Evolutionary conservation across 176 grass and related monocot genomes (phyloP).

Genomic region (Raddia guianensis): DNA sequence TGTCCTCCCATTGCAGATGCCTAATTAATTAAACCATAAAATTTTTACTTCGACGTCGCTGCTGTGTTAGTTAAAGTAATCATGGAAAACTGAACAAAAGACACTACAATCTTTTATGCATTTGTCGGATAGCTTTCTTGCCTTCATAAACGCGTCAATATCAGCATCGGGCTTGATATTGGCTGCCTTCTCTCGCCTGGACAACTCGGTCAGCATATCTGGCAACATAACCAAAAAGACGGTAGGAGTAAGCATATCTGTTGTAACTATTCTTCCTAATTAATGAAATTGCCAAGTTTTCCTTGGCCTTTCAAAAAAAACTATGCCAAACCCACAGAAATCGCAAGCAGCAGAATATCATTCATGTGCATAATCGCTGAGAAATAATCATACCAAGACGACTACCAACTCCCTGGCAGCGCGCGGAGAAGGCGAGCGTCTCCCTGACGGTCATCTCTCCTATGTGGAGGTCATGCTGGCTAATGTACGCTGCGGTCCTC

Average conservation of each 20-base stretch:
- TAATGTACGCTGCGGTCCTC: constrained; percentile 93
- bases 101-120: constrained; percentile 3
- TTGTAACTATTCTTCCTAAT: too few relatives aligned
- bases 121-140: not conserved
- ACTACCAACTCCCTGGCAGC: constrained; percentile 89
- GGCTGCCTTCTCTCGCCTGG: constrained; percentile 85
- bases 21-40: constrained; percentile 48
- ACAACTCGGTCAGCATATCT: constrained; percentile 85
- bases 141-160: constrained; percentile 97
- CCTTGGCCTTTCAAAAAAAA: too few relatives aligned
- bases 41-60: not conserved
- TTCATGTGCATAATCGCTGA: not conserved
- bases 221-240: constrained; percentile 12
- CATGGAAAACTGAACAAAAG: not conserved
- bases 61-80: not conserved
- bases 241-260: constrained; percentile 11
- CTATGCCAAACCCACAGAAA: constrained; percentile 4
- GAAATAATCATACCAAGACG: constrained; percentile 62
- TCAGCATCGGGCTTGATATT: constrained; percentile 95
- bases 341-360: not conserved
- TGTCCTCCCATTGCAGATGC: constrained; percentile 63
- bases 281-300: too few relatives aligned
- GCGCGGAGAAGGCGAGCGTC: constrained; percentile 84
- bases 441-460: constrained; percentile 97
- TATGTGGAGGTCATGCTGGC: constrained; percentile 95